Base-by-base conservation (phyloP, 129 eudicot species). In the Flaveria trinervia region DNA sequence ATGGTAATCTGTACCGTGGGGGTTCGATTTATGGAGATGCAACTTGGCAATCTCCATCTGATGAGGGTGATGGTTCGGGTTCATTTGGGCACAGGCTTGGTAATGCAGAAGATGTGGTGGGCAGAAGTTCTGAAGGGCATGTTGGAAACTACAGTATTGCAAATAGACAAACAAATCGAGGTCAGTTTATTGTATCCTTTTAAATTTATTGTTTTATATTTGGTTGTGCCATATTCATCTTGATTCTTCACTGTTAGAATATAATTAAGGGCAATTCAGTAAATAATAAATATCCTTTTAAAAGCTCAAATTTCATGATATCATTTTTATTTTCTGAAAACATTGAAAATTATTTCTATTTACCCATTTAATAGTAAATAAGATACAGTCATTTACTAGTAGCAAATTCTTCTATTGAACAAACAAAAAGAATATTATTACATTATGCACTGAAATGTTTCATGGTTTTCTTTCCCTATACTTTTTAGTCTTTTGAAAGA, bases 151-250 rank as follows among this genome's bases (percentile, higher is more conserved):
- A 83, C 82, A 89, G 80, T 66, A 78, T 83, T 73, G 84, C 90
- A 77, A 88, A 86, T 85, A 88, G 97, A 83, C 89, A 91, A 77
- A 39, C 88, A 18, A 81, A 74, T 84, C 84, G 97, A 91, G 97
- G 97, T 88, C 83, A 83, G 70, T 71, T 39, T 56, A 9, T 59
- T 41, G 8, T 73, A 15, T 69, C 26, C 28, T 70, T 12, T 12
- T 44, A 26, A 51, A 56, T 75, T 57, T 57, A 0, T 2, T 56
- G 51, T 9, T 60, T 7, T 74, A 25, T 14, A 26, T 50, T 60
- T 70, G 3, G 55, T 12, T 45, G n/a, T 74, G 65, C 67, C 39
- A 22, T 59, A 59, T 59, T 9, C 5, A 11, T 20, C 65, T 59
- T 59, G 36, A 59, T n/a, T n/a, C n/a, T n/a, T n/a, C n/a, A n/a